phyloP scores from a whole-genome alignment of 2,329 filamentous ascomycete species.

The Thelonectria olida region DNA sequence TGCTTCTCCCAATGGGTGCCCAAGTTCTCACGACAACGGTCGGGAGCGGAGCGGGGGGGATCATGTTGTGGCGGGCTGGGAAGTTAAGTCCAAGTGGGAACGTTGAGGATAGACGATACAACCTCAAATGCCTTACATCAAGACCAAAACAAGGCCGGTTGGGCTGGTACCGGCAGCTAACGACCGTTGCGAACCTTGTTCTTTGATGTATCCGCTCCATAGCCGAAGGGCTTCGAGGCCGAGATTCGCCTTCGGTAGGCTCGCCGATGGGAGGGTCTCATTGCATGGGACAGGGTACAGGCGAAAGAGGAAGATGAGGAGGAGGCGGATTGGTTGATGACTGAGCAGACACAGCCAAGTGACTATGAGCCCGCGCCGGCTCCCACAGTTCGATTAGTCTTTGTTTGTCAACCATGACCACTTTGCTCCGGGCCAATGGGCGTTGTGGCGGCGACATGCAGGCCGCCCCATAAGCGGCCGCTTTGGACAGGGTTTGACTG shows the following conservation, averaged over 20 bases:
- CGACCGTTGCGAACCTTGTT: conserved; percentile 12
- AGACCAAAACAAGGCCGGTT: neutral
- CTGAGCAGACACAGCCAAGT: neutral
- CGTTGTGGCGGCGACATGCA: neutral
- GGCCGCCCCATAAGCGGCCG: conserved; percentile 16
- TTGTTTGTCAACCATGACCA: conserved; percentile 20
- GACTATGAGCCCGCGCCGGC: too few relatives aligned
- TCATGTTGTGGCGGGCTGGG: neutral
- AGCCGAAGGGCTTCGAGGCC: neutral
- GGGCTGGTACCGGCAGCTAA: conserved; percentile 11
- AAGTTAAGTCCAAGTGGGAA: conserved; percentile 5
- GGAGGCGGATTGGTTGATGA: neutral
- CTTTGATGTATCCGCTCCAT: neutral
- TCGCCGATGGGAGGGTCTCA: conserved; percentile 9
- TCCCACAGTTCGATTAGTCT: conserved; percentile 14
- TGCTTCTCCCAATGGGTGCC: neutral
- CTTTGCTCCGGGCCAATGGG: conserved; percentile 3
- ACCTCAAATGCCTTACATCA: neutral
- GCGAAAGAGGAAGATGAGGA: neutral
- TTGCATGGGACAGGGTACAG: conserved; percentile 6
- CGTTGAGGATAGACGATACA: neutral
- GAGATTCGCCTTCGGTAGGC: conserved; percentile 4
- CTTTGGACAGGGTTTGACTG: neutral
- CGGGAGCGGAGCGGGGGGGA: neutral
- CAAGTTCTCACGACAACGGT: neutral